phyloP scores from a whole-genome alignment of 2,329 filamentous ascomycete genomes.

The Leptographium flavum region DNA sequence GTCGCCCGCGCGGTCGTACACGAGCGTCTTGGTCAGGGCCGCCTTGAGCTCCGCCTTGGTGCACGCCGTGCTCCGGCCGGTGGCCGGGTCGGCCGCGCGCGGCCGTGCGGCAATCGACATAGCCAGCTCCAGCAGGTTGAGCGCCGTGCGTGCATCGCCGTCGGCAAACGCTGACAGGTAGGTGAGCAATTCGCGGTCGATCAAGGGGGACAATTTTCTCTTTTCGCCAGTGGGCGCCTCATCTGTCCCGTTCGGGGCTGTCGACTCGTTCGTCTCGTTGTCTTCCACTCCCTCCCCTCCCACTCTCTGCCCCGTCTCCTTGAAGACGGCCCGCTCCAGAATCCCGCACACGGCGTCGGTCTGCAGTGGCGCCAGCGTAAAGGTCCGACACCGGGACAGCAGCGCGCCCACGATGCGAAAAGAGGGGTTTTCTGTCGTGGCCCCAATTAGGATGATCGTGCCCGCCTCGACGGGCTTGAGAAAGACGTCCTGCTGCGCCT shows the following conservation, averaged over 20 bases:
- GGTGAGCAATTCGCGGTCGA: slow-evolving; percentile 61
- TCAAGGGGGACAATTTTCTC: slow-evolving; percentile 34
- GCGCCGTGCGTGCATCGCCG: slow-evolving; percentile 81
- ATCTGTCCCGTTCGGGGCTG: slow-evolving; percentile 26
- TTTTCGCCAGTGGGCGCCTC: background rate
- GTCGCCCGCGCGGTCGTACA: slow-evolving; percentile 90
- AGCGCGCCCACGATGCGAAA: slow-evolving; percentile 86
- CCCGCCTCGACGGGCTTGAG: slow-evolving; percentile 84
- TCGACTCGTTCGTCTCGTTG: background rate
- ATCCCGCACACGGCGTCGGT: slow-evolving; percentile 61
- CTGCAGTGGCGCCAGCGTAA: slow-evolving; percentile 65
- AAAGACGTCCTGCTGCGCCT: slow-evolving; percentile 89
- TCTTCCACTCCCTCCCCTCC: background rate
- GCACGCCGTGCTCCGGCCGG: slow-evolving; percentile 36
- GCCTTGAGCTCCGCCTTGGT: slow-evolving; percentile 68
- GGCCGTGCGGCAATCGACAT: slow-evolving; percentile 50
- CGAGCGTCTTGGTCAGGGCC: slow-evolving; percentile 76
- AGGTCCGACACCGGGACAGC: slow-evolving; percentile 78
- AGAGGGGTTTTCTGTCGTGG: slow-evolving; percentile 92
- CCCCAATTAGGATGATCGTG: slow-evolving; percentile 80
- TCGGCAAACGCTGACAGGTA: slow-evolving; percentile 82
- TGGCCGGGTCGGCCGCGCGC: background rate
- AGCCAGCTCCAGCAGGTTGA: slow-evolving; percentile 84
- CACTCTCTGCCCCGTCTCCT: slow-evolving; percentile 27
- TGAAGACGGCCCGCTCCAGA: slow-evolving; percentile 55